Base-by-base conservation (phyloP, 164 flowering plant species). In the Kingdonia uniflora region DNA sequence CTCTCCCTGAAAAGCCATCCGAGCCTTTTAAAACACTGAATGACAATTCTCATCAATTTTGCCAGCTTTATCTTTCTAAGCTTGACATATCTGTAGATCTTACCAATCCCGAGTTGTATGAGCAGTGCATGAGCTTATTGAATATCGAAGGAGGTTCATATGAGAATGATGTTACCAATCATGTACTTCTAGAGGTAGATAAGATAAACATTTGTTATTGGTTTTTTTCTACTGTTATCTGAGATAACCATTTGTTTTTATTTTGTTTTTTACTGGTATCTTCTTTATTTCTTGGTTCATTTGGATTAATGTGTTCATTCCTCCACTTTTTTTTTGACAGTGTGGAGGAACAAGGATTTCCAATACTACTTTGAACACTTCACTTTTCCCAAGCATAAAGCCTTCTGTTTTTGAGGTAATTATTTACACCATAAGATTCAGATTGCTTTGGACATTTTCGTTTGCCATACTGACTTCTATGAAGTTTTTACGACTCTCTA, bases 1-100 rank as follows among this genome's bases (percentile, higher is more conserved):
- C 45, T 54, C 12, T 49, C 2, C 22, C 4, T 47, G 75, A 70
- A 50, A 68, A 71, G 60, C 40, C 54, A 16, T 63, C 65, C 47
- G 75, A 66, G 23, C 44, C 56, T 57, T 46, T 71, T 19, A 68
- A 64, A 56, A 19, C 6, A 25, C 43, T 68, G 45, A 53, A 21
- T 19, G 67, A 63, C 65, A 67, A 63, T 57, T 56, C 39, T 51
- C 37, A 60, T 52, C 35, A 29, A 26, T 26, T 64, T 60, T 61
- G 55, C 38, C 61, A 53, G 61, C 42, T 56, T 62, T 89, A 86
- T 68, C 83, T 89, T 52, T 75, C 92, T 50, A 82, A 74, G 71
- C 80, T 89, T 65, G 90, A 89, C 51, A 79, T 89, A 43, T 89
- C 97, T 38, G 57, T 57, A 17, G 87, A 79, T 50, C 84, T 89